Base-by-base conservation (phyloP, 306 rosid species). In the Fragaria ananassa region DNA sequence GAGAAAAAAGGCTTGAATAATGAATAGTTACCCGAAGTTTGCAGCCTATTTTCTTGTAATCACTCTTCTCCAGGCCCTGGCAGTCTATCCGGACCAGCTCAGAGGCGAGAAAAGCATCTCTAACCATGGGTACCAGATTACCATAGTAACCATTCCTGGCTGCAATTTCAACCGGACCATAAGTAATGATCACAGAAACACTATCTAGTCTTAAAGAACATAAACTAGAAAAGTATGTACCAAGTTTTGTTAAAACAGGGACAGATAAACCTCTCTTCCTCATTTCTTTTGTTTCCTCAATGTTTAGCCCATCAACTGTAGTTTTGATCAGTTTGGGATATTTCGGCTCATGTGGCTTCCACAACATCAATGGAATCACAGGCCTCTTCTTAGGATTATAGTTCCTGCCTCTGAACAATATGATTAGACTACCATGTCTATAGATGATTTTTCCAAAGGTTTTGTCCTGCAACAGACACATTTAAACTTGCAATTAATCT, bases 31-130 rank as follows among this genome's bases (percentile, higher is more conserved):
- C 97, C 90, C 92, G 80, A 60, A 95, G 96, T 78, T 95, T 95
- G 92, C 93, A 89, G 86, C 99, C 97, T 54, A 95, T 85, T 89
- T 95, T 92, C 87, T 86, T 92, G 97, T 92, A 95, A 85, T 95
- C 99, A 67, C 88, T 95, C 89, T 49, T 92, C 86, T 89, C 92
- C 53, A 95, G 97, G 49, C 97, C 96, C 37, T 84, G 82, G 56
- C 97, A 92, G 76, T 95, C 97, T 71, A 95, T 90, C 81, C 97
- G 91, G 49, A 92, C 83, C 86, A 95, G 70, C 79, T 95, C 97
- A 65, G 79, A 70, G 6, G 77, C 56, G 72, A 88, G 87, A 80
- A 95, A 95, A 64, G 96, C 97, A 83, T 95, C 99, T 87, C 97
- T 87, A 78, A 90, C 97, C 99, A 92, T 92, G 54, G 95, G 86